Conservation (phyloP, 2,329 filamentous ascomycete species). For the Aspergillus sojae region DNA sequence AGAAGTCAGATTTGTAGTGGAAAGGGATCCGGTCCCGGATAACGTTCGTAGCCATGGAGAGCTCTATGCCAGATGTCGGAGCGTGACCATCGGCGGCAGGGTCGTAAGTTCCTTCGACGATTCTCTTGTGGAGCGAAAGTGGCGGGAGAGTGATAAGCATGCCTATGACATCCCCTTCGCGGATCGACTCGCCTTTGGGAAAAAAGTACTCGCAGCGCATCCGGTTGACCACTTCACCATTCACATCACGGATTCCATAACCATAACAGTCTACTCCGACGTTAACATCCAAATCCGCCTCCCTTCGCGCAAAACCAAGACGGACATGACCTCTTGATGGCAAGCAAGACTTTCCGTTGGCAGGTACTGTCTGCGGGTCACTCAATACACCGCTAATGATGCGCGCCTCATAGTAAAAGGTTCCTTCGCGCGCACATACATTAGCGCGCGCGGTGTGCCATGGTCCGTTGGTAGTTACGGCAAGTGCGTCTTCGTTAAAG, state of each 20-base stretch:
- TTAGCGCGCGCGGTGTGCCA: conserved; percentile 92
- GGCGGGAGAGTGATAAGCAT: conserved; percentile 90
- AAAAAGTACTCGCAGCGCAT: conserved; percentile 92
- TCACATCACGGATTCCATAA: conserved; percentile 86
- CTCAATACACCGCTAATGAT: conserved; percentile 69
- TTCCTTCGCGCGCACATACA: conserved; percentile 83
- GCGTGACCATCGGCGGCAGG: conserved; percentile 69
- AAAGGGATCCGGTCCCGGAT: conserved; percentile 95
- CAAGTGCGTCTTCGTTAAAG: conserved; percentile 73
- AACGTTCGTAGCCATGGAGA: conserved; percentile 72
- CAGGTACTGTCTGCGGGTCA: conserved; percentile 22
- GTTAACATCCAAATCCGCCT: conserved; percentile 52
- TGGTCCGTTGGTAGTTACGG: conserved; percentile 87
- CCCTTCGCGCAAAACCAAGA: conserved; percentile 51
- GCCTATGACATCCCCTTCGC: conserved; percentile 91
- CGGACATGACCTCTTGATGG: conserved; percentile 49
- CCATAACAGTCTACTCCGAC: conserved; percentile 94
- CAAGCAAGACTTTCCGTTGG: conserved; percentile 24
- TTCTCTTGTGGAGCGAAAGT: conserved; percentile 80
- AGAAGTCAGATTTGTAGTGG: conserved; percentile 87
- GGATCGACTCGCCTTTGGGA: conserved; percentile 73
- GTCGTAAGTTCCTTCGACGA: conserved; percentile 86
- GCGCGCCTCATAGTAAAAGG: conserved; percentile 93
- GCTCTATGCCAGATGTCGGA: conserved; percentile 32
- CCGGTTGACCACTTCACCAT: conserved; percentile 89